Conservation (phyloP, 768 basidiomycete species). For the Leucocoprinus leucothites region DNA sequence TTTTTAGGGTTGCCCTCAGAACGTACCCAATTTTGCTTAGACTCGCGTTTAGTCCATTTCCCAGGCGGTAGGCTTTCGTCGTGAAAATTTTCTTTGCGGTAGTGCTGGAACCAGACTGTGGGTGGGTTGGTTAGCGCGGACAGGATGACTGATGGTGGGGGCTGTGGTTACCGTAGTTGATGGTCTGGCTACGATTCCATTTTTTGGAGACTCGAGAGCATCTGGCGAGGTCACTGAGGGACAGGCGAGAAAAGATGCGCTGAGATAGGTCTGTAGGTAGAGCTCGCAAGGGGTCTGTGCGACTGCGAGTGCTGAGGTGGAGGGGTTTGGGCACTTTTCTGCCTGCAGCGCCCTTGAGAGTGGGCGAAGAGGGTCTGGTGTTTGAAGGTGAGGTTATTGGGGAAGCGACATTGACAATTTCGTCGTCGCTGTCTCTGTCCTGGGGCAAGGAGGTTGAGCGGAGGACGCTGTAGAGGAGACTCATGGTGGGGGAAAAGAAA, state of each 20-base stretch:
- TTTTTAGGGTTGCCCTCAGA: neutral
- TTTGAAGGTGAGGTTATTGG: slow-evolving; percentile 64
- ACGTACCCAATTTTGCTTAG: slow-evolving; percentile 88
- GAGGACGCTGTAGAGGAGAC: slow-evolving; percentile 70
- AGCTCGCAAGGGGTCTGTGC: slow-evolving; percentile 58
- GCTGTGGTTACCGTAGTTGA: slow-evolving; percentile 79
- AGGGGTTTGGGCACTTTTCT: slow-evolving; percentile 45
- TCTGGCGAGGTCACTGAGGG: slow-evolving; percentile 63
- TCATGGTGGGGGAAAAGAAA: slow-evolving; percentile 34
- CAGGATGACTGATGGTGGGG: neutral
- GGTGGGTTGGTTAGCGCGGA: slow-evolving; percentile 1
- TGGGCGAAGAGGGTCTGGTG: slow-evolving; percentile 59
- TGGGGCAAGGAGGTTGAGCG: slow-evolving; percentile 44
- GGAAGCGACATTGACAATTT: slow-evolving; percentile 72
- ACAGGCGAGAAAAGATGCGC: slow-evolving; percentile 64
- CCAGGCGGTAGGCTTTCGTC: slow-evolving; percentile 74
- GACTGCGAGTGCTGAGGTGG: slow-evolving; percentile 34
- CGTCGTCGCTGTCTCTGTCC: slow-evolving; percentile 61
- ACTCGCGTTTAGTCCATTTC: slow-evolving; percentile 91
- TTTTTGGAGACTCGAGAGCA: slow-evolving; percentile 82
- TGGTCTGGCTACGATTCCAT: slow-evolving; percentile 85
- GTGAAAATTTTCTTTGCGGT: slow-evolving; percentile 83
- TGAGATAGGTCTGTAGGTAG: slow-evolving; percentile 85
- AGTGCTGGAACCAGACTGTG: slow-evolving; percentile 92
- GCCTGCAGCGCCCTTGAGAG: slow-evolving; percentile 30